Evolutionary conservation across 73 alveolate species (phyloP), one percentile per base, ranked within the genome.

Genomic region (Paramecium sonneborni): DNA sequence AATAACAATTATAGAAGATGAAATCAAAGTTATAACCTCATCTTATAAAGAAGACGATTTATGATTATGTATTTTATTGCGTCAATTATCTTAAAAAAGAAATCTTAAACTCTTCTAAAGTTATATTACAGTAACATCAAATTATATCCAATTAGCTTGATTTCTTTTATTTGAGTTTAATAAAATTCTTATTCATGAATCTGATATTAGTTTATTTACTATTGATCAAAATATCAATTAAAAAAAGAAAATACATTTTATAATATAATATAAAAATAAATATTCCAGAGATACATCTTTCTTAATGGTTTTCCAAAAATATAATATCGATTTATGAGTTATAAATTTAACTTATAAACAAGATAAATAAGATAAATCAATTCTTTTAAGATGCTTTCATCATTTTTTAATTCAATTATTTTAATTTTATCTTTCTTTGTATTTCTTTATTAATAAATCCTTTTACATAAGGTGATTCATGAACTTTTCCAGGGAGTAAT

Each of bases 381-480:
- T 62, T 62, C 24, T 62, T 62, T 32, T 62, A 62, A 62, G 84
- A 23, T 14, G 14, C 86, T 72, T 38, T 72, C 86, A 20, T 72
- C 86, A 72, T 72, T 37, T 72, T 72, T 38, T 72, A 72, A 72
- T 72, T 72, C 57, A 72, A 72, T 37, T 72, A 72, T 12, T 35
- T 28, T 72, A 72, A 34, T 72, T 37, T 72, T 11, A 35, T 35
- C 37, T 72, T 72, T 37, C 86, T 72, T 72, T 72, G 38, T 5
- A 38, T 72, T 72, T 72, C 86, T 21, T 38, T 72, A 72, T 72
- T 72, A 14, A 72, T 72, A 24, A 72, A 72, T 35, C 57, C 86
- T 18, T 72, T 72, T 1, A 72, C 86, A 38, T 72, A 72, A 3
- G 86, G 86, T 5, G 86, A 72, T 35, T 72, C 86, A 72, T 72